Conservation (phyloP, 371 early-diverging fungal genomes). For the Rhizopus microsporus region DNA sequence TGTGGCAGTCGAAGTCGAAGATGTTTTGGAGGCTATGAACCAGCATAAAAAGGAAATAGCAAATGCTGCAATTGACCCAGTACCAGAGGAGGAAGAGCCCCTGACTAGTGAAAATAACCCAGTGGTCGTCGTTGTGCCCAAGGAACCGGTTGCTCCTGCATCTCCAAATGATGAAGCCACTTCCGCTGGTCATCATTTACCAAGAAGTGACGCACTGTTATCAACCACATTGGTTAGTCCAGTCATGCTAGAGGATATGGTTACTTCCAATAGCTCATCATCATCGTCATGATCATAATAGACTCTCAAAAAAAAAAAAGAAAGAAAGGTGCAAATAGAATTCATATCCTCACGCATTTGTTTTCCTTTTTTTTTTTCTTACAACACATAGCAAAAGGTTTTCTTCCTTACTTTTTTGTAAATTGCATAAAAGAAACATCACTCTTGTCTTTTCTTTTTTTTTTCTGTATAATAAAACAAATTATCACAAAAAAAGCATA, state of each 20-base stretch:
- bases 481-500: not conserved
- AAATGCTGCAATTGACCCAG: not conserved
- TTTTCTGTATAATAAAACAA: not conserved
- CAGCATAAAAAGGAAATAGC: not conserved
- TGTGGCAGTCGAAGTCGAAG: slow-evolving; percentile 68
- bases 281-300: not conserved
- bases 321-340: not conserved
- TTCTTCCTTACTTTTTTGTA: not conserved
- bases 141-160: not conserved
- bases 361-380: not conserved
- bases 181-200: not conserved
- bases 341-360: not conserved
- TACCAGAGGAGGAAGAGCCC: not conserved
- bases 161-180: not conserved
- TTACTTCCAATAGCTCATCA: not conserved
- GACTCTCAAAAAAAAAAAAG: not conserved
- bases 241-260: slow-evolving; percentile 1
- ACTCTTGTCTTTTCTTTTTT: not conserved
- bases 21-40: slow-evolving; percentile 31
- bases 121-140: not conserved
- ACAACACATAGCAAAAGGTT: not conserved
- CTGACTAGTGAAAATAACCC: no score
- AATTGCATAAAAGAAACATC: not conserved
- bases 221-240: not conserved
- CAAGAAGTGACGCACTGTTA: not conserved